Evolutionary conservation across 352 stramenopile species (phyloP).

Genomic region (Globisporangium sylvaticum): DNA sequence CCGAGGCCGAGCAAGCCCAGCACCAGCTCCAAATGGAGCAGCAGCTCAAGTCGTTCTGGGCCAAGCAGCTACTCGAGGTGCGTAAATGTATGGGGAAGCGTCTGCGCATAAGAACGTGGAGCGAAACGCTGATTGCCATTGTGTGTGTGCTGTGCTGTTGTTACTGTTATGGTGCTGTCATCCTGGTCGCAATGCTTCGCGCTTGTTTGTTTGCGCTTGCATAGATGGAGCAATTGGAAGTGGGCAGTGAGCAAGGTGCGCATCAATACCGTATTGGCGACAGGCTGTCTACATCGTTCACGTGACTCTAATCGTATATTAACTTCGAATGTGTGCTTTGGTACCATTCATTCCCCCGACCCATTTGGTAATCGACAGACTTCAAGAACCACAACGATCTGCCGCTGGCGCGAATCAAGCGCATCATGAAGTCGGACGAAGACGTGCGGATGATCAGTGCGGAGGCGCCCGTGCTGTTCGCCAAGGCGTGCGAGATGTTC

Average conservation of each 20-base stretch:
- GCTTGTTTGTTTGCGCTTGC: neutral
- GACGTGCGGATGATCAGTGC: conserved; percentile 98
- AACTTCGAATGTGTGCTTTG: neutral
- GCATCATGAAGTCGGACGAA: conserved; percentile 99
- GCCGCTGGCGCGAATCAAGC: conserved; percentile 97
- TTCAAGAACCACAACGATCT: conserved; percentile 99
- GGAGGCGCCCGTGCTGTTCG: conserved; percentile 98
- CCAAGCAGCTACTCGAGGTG: conserved; percentile 84
- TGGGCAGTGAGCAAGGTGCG: conserved; percentile 91
- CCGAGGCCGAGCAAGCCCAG: conserved; percentile 79
- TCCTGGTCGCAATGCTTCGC: neutral
- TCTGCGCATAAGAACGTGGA: neutral
- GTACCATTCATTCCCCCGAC: too few relatives aligned
- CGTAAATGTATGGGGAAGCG: neutral
- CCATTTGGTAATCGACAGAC: conserved; percentile 37
- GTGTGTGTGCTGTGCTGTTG: conserved; percentile 2
- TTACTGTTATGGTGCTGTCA: neutral
- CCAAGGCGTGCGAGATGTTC: conserved; percentile 99
- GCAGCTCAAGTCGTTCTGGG: conserved; percentile 92
- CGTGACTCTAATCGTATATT: neutral
- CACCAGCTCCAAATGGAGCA: conserved; percentile 87
- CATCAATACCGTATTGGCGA: neutral
- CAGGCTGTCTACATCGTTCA: neutral
- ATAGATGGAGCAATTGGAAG: conserved; percentile 89
- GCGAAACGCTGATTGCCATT: neutral